Base-by-base conservation (phyloP, 176 grass and related monocot species). In the Rhipidocladum racemiflorum region DNA sequence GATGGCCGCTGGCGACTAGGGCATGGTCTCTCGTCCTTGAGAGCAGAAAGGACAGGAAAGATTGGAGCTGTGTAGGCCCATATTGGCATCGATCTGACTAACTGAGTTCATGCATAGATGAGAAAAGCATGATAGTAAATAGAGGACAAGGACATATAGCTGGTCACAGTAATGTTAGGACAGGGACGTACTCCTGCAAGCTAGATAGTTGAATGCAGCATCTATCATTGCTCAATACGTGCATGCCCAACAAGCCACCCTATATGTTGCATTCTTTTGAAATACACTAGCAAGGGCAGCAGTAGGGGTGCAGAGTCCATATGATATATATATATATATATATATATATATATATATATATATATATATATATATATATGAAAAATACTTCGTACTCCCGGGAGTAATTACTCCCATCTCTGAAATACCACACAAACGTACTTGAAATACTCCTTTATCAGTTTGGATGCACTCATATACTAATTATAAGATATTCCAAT, bases 91-190 rank as follows among this genome's bases (percentile, higher is more conserved):
- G 38, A 55, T 43, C 61, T 54, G 40, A 44, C 38, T 44, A 45
- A 45, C 25, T 14, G 9, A 13, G 39, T 34, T 64, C 30, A n/a
- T 81, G 39, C 38, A 50, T 53, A 5, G 3, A 71, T 59, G 50
- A 8, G 40, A 61, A 29, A 27, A 51, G 1, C 27, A 65, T 43
- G 32, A 0, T 16, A 32, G 17, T 59, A 79, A 80, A 51, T 68
- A 51, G 9, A 46, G 6, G 82, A 81, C 25, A 63, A 85, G 42
- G 82, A 85, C 70, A 75, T 68, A 3, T 53, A 69, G 32, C 75
- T 62, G 62, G 6, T 39, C 70, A 13, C 15, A 55, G 64, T 76
- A 70, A 76, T 70, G 65, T 1, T 39, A 30, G 28, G 77, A 76
- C 46, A 81, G 62, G 70, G 64, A 64, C n/a, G n/a, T n/a, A n/a